These are phyloP conservation scores for Pichia sorboxylosa DNA, from an alignment of 1,139 yeast species.

Conservation along the genomic window DNA sequence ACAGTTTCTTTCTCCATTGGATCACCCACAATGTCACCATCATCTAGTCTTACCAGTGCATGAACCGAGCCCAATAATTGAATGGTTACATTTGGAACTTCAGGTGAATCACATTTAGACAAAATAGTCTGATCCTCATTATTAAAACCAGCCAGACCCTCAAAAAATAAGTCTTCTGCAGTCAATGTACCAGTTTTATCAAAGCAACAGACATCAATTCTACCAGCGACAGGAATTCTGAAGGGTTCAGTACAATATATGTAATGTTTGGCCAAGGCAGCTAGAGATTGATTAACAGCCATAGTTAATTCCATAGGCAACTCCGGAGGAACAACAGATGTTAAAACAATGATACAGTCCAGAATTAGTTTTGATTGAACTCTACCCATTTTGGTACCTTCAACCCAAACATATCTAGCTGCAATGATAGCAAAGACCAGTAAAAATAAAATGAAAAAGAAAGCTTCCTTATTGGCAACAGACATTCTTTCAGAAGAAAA, in stretches of 20 bases:
- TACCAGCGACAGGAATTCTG: slow-evolving; percentile 95
- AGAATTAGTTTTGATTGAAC: slow-evolving; percentile 84
- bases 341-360: slow-evolving; percentile 89
- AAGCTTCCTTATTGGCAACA: slow-evolving; percentile 91
- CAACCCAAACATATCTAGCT: slow-evolving; percentile 97
- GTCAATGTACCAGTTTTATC: slow-evolving; percentile 98
- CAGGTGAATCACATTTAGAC: slow-evolving; percentile 35
- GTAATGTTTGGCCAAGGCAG: slow-evolving; percentile 76
- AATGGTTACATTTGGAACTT: slow-evolving; percentile 55
- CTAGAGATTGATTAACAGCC: slow-evolving; percentile 90
- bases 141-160: slow-evolving; percentile 85
- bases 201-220: slow-evolving; percentile 96
- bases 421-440: slow-evolving; percentile 90
- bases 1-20: slow-evolving; percentile 98
- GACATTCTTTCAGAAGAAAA: slow-evolving; percentile 94
- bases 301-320: slow-evolving; percentile 97
- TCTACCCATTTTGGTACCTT: slow-evolving; percentile 93
- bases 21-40: slow-evolving; percentile 96
- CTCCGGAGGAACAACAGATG: slow-evolving; percentile 98
- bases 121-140: slow-evolving; percentile 45
- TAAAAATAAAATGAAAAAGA: slow-evolving; percentile 81
- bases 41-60: slow-evolving; percentile 85
- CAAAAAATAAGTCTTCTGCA: slow-evolving; percentile 91
- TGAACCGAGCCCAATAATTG: slow-evolving; percentile 89
- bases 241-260: slow-evolving; percentile 98